Base-by-base conservation (phyloP, 768 basidiomycete genomes). In the Termitomyces sp. region DNA sequence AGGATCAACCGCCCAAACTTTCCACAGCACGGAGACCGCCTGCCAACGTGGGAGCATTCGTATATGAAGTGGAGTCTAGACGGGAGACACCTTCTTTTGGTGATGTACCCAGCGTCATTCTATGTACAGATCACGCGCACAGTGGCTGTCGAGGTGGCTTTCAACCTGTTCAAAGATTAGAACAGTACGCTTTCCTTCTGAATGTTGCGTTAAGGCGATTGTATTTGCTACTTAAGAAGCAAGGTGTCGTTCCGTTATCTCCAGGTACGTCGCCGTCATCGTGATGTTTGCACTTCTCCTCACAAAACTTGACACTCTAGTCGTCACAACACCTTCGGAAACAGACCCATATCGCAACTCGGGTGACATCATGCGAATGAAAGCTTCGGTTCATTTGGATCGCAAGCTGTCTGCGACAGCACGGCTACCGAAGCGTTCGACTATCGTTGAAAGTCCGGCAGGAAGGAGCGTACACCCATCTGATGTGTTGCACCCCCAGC, bases 161-260 rank as follows among this genome's bases (percentile, higher is more conserved):
- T 75, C 91, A 92, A 70, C 82, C 92, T 18, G 97, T 97, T 16
- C 94, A 96, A 62, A 82, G 96, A 59, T 76, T 99, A 65, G 97
- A 99, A 78, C 97, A 99, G 71, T 99, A 97, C 73, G 93, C 97
- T 2, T 99, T 96, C 80, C 76, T 99, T 59, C 79, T 99, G 56
- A 98, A 98, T 70, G 97, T 98, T 24, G 97, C 96, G 20, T 79
- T 99, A 58, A 82, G 96, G 66, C 84, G 96, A 69, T 79, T 99
- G 57, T 98, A 95, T 74, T 83, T 92, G 35, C 82, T 92, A 40
- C 76, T 93, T 69, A 92, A 91, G 79, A 91, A 91, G 75, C 87
- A 92, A 68, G 95, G 95, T 12, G 92, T 94, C 40, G 91, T 96
- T 24, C 88, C 92, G n/a, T 75, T 90, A 56, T 86, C 90, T 6